Percentiles rank a stretch among this genome's conserved stretches.
Conservation (phyloP, 1,284 basidiomycete genomes). For the Heterobasidion parviporum region DNA sequence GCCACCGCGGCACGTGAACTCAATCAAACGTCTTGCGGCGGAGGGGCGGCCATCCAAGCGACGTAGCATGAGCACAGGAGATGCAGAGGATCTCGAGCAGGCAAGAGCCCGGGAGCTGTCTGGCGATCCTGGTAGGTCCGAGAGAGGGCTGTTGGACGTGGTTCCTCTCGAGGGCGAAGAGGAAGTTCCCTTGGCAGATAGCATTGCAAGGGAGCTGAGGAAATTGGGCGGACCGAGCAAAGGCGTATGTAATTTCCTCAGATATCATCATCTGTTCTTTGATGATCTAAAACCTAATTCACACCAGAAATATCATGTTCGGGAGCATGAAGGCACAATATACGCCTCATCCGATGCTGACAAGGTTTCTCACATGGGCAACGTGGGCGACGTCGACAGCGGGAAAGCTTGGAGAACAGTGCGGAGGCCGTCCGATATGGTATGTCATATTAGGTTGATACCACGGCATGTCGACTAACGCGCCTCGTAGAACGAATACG, state of each 20-base stretch:
- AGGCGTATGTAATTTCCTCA: slow-evolving; percentile 32
- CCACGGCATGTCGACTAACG: background rate
- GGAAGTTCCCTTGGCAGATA: slow-evolving; percentile 45
- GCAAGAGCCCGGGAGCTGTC: background rate
- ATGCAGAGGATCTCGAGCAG: slow-evolving; percentile 37
- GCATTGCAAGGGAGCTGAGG: slow-evolving; percentile 60
- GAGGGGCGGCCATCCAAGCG: slow-evolving; percentile 46
- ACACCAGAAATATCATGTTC: slow-evolving; percentile 47
- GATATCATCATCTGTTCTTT: background rate
- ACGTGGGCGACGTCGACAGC: slow-evolving; percentile 72
- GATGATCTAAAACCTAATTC: background rate
- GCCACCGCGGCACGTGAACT: slow-evolving; percentile 13
- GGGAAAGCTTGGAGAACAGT: slow-evolving; percentile 87
- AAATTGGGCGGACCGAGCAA: slow-evolving; percentile 44
- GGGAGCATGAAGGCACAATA: slow-evolving; percentile 67
- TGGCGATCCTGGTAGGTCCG: slow-evolving; percentile 9
- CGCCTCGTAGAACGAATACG: slow-evolving; percentile 74
- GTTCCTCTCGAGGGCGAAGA: slow-evolving; percentile 33
- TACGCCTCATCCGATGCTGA: slow-evolving; percentile 72
- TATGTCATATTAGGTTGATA: slow-evolving; percentile 25
- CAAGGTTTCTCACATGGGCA: slow-evolving; percentile 56
- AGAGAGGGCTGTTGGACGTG: slow-evolving; percentile 32
- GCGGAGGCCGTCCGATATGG: slow-evolving; percentile 89
- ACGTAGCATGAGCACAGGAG: slow-evolving; percentile 68
- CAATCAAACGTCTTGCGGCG: slow-evolving; percentile 17